Conservation (phyloP, 2,329 filamentous ascomycete species). For the Penicillium sp. region DNA sequence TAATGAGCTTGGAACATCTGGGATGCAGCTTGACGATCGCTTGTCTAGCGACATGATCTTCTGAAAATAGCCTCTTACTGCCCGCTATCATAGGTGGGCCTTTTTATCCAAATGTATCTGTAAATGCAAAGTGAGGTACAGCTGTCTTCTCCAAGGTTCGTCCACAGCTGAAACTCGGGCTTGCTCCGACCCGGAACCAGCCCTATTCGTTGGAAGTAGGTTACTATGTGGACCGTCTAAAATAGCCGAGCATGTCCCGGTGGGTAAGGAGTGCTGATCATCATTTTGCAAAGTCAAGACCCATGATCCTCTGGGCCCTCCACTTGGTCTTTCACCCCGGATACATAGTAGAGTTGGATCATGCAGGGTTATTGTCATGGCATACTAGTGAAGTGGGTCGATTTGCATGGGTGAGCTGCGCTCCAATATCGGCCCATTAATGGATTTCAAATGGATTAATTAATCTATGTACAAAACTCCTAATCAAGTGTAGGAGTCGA, state of each 20-base stretch:
- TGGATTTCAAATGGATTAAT: not conserved
- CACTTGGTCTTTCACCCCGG: not conserved
- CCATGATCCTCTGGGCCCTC: constrained; percentile 3
- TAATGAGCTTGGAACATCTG: not conserved
- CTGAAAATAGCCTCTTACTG: not conserved
- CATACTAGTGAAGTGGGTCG: not conserved
- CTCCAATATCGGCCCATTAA: not conserved
- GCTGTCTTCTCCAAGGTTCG: not conserved
- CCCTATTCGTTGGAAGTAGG: not conserved
- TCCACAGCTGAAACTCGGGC: not conserved
- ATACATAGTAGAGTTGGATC: constrained; percentile 1
- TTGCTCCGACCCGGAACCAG: not conserved
- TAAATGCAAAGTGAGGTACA: not conserved
- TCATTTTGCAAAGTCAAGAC: not conserved
- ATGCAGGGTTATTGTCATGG: constrained; percentile 4
- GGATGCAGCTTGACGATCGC: not conserved
- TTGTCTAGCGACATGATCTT: constrained; percentile 3
- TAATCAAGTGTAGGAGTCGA: not conserved
- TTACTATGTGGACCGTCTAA: not conserved
- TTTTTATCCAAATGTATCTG: not conserved
- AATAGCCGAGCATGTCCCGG: not conserved
- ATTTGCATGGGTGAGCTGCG: not conserved
- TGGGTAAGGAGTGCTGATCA: not conserved
- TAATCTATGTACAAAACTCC: not conserved
- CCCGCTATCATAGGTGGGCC: not conserved